Conservation (phyloP, 2,329 filamentous ascomycete species). For the Microascus cirrosus region DNA sequence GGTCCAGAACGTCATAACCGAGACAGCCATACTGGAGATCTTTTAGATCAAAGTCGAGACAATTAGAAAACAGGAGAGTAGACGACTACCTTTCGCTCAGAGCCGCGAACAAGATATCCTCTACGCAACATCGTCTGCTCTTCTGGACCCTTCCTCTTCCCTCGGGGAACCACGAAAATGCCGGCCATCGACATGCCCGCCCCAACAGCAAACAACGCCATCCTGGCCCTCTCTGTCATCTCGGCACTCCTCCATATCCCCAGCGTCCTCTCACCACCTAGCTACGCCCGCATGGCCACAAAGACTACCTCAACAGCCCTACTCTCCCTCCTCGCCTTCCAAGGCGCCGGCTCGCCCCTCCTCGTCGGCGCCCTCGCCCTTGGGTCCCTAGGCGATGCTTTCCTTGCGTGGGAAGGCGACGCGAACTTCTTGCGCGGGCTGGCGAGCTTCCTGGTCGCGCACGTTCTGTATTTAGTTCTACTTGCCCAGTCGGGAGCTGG, state of each 20-base stretch:
- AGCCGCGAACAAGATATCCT: too few relatives aligned
- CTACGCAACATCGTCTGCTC: too few relatives aligned
- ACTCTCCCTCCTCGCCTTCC: slow-evolving; percentile 7
- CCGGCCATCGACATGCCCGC: not conserved
- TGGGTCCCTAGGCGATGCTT: slow-evolving; percentile 21
- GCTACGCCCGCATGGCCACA: slow-evolving; percentile 14
- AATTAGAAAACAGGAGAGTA: too few relatives aligned
- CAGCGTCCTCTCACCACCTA: slow-evolving; percentile 12
- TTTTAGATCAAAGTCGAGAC: too few relatives aligned
- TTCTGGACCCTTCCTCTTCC: too few relatives aligned
- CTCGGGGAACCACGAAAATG: not conserved
- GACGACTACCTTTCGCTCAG: too few relatives aligned
- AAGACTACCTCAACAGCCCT: slow-evolving; percentile 20
- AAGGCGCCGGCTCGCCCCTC: slow-evolving; percentile 5
- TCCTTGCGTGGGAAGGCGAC: slow-evolving; percentile 21
- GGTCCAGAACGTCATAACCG: too few relatives aligned
- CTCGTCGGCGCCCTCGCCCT: slow-evolving; percentile 17
- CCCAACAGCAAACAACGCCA: not conserved
- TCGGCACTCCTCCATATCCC: slow-evolving; percentile 11
- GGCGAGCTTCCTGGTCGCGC: slow-evolving; percentile 19
- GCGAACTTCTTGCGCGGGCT: slow-evolving; percentile 19
- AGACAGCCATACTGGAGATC: too few relatives aligned
- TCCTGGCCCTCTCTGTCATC: slow-evolving; percentile 6
- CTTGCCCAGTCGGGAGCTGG: slow-evolving; percentile 12
- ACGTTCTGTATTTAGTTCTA: slow-evolving; percentile 19